Evolutionary conservation across 441 rosid genomes (phyloP).

Genomic region (Erodium moschatum): DNA sequence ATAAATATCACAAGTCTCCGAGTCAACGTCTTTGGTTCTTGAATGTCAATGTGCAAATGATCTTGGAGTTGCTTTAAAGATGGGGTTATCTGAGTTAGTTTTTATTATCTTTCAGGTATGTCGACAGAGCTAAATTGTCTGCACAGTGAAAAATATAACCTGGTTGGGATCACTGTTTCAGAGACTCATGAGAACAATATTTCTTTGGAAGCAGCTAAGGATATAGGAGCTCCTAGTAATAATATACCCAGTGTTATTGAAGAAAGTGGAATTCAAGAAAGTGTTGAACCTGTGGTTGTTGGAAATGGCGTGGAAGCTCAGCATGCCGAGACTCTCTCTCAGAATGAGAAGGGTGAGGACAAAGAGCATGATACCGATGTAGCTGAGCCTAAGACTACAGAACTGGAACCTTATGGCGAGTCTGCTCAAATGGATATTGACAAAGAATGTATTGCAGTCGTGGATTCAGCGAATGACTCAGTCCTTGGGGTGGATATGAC

Average conservation of each 20-base stretch:
- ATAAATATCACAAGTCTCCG: background rate
- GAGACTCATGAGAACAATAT: slow-evolving; percentile 20
- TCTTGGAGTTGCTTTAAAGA: background rate
- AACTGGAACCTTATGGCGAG: slow-evolving; percentile 36
- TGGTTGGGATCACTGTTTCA: slow-evolving; percentile 43
- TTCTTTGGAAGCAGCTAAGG: slow-evolving; percentile 34
- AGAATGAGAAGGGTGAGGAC: slow-evolving; percentile 18
- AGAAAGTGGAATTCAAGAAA: slow-evolving; percentile 34
- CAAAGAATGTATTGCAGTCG: slow-evolving; percentile 28
- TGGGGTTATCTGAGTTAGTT: slow-evolving; percentile 5
- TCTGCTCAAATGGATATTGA: slow-evolving; percentile 40
- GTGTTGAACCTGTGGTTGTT: slow-evolving; percentile 26
- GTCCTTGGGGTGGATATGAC: slow-evolving; percentile 22
- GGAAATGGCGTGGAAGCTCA: slow-evolving; percentile 33
- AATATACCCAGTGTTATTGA: slow-evolving; percentile 22
- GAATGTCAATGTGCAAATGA: background rate
- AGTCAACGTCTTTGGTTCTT: background rate
- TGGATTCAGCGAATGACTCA: slow-evolving; percentile 32
- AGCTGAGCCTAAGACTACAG: slow-evolving; percentile 21
- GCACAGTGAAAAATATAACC: slow-evolving; percentile 57
- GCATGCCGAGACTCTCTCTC: slow-evolving; percentile 29
- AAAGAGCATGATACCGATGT: slow-evolving; percentile 16
- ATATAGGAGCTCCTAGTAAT: slow-evolving; percentile 31
- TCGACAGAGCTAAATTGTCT: slow-evolving; percentile 45
- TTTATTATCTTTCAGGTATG: slow-evolving; percentile 52